Percentiles rank a stretch among this genome's conserved stretches.
Evolutionary conservation across 371 early-diverging fungal species (phyloP).

Genomic region (Gilbertella persicaria): DNA sequence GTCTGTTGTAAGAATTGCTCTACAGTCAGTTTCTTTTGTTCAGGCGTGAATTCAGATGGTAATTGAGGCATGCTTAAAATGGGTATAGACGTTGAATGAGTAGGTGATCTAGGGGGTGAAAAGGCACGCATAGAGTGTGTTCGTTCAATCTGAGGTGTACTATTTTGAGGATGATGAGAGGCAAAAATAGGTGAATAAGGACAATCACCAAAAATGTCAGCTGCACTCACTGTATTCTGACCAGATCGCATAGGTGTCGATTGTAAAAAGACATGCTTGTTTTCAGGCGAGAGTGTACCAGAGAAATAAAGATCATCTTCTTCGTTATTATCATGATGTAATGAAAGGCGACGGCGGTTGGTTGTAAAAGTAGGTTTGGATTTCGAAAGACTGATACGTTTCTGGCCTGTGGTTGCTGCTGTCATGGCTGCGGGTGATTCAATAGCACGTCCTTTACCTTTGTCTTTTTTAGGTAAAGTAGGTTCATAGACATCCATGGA

Average conservation of each 20-base stretch:
- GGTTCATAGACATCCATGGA: neutral
- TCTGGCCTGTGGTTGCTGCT: neutral
- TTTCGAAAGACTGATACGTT: slow-evolving; percentile 12
- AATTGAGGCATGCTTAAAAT: neutral
- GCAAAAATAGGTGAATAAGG: slow-evolving; percentile 10
- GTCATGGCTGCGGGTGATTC: neutral
- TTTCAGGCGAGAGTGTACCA: neutral
- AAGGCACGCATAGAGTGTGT: neutral
- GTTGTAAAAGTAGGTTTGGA: neutral
- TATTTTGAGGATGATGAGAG: neutral
- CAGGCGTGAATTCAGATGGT: neutral
- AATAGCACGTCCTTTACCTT: slow-evolving; percentile 20
- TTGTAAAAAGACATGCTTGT: neutral
- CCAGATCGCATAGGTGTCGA: slow-evolving; percentile 8
- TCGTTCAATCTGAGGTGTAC: too few relatives aligned
- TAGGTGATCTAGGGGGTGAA: neutral
- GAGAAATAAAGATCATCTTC: neutral
- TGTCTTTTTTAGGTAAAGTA: slow-evolving; percentile 2
- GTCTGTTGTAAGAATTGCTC: neutral
- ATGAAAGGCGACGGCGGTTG: neutral
- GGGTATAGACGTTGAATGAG: neutral
- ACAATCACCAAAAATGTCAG: slow-evolving; percentile 8
- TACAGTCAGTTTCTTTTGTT: neutral
- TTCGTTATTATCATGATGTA: neutral
- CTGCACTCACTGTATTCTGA: neutral